phyloP scores from a whole-genome alignment of 208 protist genomes.

The Crithidia bombi region DNA sequence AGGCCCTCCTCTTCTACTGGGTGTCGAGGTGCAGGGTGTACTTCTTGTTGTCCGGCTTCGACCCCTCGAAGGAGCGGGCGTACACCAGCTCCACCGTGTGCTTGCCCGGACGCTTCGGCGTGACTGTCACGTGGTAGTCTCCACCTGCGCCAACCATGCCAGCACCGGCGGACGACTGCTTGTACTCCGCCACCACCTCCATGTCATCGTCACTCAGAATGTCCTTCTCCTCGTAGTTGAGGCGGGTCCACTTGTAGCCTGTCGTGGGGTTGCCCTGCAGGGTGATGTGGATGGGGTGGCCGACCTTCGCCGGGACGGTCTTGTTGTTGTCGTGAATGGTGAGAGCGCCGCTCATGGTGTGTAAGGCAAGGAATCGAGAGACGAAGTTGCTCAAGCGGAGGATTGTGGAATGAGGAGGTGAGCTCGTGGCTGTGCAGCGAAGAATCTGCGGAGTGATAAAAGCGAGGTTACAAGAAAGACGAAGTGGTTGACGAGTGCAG shows the following conservation, averaged over 20 bases:
- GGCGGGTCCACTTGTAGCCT: conserved; percentile 65
- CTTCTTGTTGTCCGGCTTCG: conserved; percentile 26
- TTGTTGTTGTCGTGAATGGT: conserved; percentile 37
- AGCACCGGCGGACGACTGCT: neutral
- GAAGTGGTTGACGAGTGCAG: too few relatives aligned
- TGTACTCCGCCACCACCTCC: conserved; percentile 23
- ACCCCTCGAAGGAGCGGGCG: conserved; percentile 45
- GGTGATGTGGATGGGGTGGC: conserved; percentile 33
- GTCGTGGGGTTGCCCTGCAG: conserved; percentile 75
- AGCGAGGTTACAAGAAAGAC: too few relatives aligned
- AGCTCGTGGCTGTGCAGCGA: neutral
- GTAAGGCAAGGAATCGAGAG: neutral
- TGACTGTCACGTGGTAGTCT: conserved; percentile 46
- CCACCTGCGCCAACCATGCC: conserved; percentile 52
- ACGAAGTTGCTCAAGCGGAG: neutral
- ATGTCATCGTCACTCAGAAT: conserved; percentile 34
- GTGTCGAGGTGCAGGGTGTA: conserved; percentile 55
- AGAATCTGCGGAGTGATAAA: too few relatives aligned
- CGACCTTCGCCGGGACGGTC: conserved; percentile 25
- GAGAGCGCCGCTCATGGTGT: conserved; percentile 14
- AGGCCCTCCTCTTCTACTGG: conserved; percentile 1
- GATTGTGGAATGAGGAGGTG: neutral
- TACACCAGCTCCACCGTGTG: conserved; percentile 58
- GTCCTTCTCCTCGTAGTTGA: conserved; percentile 24
- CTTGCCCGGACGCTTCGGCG: conserved; percentile 30